Percentiles rank a stretch among this genome's conserved stretches.
These are phyloP conservation scores for Gastrolobium bilobum DNA, from an alignment of 306 rosid genomes.

Conservation along the genomic window DNA sequence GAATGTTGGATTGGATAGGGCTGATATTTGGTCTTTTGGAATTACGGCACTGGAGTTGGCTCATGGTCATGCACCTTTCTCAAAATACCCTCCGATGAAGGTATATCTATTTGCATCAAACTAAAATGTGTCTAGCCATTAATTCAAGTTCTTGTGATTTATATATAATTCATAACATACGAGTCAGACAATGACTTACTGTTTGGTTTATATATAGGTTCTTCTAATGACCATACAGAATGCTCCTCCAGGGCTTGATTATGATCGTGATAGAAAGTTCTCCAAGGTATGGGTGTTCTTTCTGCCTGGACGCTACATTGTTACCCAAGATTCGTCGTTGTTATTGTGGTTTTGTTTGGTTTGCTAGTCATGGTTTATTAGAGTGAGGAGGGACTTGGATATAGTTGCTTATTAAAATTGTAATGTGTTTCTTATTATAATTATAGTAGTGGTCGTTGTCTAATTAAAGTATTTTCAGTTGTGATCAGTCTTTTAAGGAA, in stretches of 20 bases:
- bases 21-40: conserved; percentile 79
- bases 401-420: conserved; percentile 11
- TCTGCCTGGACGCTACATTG: conserved; percentile 56
- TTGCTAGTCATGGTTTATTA: conserved; percentile 11
- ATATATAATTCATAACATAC: not conserved
- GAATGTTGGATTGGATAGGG: conserved; percentile 45
- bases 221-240: conserved; percentile 98
- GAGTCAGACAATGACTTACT: conserved; percentile 7
- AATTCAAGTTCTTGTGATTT: conserved; percentile 9
- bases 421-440: conserved; percentile 37
- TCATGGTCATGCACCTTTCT: conserved; percentile 75
- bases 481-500: conserved; percentile 99
- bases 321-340: conserved; percentile 3
- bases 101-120: conserved; percentile 40
- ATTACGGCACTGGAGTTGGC: conserved; percentile 73
- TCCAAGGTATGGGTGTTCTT: conserved; percentile 96
- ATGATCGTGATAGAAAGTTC: conserved; percentile 95
- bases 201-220: conserved; percentile 63
- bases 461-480: conserved; percentile 97
- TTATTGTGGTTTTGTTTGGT: conserved; percentile 27
- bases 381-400: conserved; percentile 6
- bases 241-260: conserved; percentile 99
- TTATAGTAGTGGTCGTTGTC: conserved; percentile 50
- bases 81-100: conserved; percentile 77
- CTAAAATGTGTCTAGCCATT: not conserved